Evolutionary conservation across 2,329 filamentous ascomycete species (phyloP).

Genomic region (Penicillium sp.): DNA sequence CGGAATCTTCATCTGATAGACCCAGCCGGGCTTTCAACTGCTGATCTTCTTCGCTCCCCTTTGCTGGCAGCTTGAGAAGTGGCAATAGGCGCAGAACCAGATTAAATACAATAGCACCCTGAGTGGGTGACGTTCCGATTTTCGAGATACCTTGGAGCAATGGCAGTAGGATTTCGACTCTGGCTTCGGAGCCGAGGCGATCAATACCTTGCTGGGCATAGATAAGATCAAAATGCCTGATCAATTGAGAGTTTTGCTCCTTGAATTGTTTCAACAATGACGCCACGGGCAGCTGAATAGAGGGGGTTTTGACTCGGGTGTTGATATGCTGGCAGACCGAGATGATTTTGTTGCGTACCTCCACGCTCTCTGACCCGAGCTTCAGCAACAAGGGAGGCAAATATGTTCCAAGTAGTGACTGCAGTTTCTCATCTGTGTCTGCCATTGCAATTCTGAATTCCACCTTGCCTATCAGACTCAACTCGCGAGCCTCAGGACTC

Average conservation of each 20-base stretch:
- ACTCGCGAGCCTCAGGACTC: conserved; percentile 54
- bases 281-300: conserved; percentile 72
- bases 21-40: conserved; percentile 58
- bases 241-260: conserved; percentile 59
- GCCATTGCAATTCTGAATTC: conserved; percentile 76
- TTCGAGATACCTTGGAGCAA: conserved; percentile 59
- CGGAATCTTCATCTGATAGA: conserved; percentile 61
- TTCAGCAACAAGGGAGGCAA: conserved; percentile 77
- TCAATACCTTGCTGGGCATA: conserved; percentile 79
- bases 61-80: conserved; percentile 57
- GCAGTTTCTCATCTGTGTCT: conserved; percentile 73
- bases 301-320: conserved; percentile 52
- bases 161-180: conserved; percentile 63
- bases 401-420: conserved; percentile 67
- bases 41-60: conserved; percentile 69
- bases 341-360: conserved; percentile 72
- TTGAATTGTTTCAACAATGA: conserved; percentile 84
- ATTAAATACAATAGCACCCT: conserved; percentile 65
- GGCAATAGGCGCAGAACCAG: conserved; percentile 68
- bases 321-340: conserved; percentile 64
- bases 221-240: conserved; percentile 78
- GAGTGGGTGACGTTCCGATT: conserved; percentile 46
- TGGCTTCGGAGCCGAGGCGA: conserved; percentile 52
- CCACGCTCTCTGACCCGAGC: conserved; percentile 66
- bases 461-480: conserved; percentile 73